Conservation (phyloP, 352 stramenopile genomes). For the Thalassiosira tumida region DNA sequence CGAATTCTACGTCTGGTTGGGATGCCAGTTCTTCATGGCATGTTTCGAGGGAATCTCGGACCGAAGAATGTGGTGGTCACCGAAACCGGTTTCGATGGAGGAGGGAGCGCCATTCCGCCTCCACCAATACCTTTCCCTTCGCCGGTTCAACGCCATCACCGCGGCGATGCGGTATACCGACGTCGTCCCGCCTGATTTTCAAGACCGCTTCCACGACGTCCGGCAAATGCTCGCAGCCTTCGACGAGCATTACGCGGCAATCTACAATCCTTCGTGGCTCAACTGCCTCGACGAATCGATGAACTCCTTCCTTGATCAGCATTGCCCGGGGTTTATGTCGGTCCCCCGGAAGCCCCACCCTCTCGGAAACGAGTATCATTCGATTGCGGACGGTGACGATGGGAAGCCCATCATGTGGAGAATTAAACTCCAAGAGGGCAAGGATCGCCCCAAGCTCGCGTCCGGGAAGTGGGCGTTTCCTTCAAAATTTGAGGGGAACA, state of each 20-base stretch:
- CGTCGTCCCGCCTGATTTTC: conserved; percentile 23
- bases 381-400: conserved; percentile 62
- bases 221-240: conserved; percentile 61
- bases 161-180: conserved; percentile 38
- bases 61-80: conserved; percentile 43
- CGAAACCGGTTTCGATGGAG: conserved; percentile 17
- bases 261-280: conserved; percentile 69
- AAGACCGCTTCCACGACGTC: conserved; percentile 68
- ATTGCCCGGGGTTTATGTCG: conserved; percentile 72
- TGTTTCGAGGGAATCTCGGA: conserved; percentile 39
- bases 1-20: conserved; percentile 53
- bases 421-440: conserved; percentile 73
- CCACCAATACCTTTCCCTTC: conserved; percentile 56
- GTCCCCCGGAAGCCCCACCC: conserved; percentile 65
- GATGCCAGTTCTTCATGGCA: conserved; percentile 62
- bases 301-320: conserved; percentile 58
- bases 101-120: conserved; percentile 56
- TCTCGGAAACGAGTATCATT: conserved; percentile 78
- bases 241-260: conserved; percentile 45
- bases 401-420: conserved; percentile 68
- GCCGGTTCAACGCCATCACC: conserved; percentile 57
- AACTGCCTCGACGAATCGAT: conserved; percentile 75
- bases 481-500: conserved; percentile 3
- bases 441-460: conserved; percentile 57
- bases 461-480: conserved; percentile 6